phyloP scores from a whole-genome alignment of 805 yeast genomes.

The Yamadazyma paraphyllophila region DNA sequence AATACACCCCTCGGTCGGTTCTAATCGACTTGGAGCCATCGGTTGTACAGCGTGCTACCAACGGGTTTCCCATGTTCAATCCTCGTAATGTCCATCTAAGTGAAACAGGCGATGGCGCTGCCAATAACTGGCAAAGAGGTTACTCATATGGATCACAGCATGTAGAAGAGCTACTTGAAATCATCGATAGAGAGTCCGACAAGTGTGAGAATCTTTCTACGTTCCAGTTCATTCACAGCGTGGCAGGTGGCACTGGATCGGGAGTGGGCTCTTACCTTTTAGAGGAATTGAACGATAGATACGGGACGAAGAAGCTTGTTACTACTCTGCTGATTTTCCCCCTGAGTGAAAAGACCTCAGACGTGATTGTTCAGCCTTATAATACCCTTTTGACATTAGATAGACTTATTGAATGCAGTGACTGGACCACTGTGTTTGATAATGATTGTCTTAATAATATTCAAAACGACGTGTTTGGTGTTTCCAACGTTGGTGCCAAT shows the following conservation, averaged over 20 bases:
- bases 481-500: constrained; percentile 9
- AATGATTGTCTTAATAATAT: constrained; percentile 78
- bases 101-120: constrained; percentile 89
- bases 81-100: constrained; percentile 79
- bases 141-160: constrained; percentile 68
- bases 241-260: constrained; percentile 98
- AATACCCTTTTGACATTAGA: constrained; percentile 81
- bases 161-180: constrained; percentile 72
- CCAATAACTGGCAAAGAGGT: constrained; percentile 94
- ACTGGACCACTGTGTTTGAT: constrained; percentile 86
- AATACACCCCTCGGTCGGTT: constrained; percentile 86
- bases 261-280: constrained; percentile 86
- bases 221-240: constrained; percentile 87
- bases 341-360: constrained; percentile 70
- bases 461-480: constrained; percentile 48
- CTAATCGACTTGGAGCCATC: constrained; percentile 89
- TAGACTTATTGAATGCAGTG: constrained; percentile 80
- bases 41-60: constrained; percentile 64
- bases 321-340: constrained; percentile 90
- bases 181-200: constrained; percentile 87
- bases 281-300: constrained; percentile 77
- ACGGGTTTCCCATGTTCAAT: constrained; percentile 64
- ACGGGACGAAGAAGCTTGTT: constrained; percentile 71
- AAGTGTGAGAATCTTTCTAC: constrained; percentile 87
- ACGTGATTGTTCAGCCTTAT: constrained; percentile 98